Evolutionary conservation across 1,284 basidiomycete genomes (phyloP).

Genomic region (Trametes sp.): DNA sequence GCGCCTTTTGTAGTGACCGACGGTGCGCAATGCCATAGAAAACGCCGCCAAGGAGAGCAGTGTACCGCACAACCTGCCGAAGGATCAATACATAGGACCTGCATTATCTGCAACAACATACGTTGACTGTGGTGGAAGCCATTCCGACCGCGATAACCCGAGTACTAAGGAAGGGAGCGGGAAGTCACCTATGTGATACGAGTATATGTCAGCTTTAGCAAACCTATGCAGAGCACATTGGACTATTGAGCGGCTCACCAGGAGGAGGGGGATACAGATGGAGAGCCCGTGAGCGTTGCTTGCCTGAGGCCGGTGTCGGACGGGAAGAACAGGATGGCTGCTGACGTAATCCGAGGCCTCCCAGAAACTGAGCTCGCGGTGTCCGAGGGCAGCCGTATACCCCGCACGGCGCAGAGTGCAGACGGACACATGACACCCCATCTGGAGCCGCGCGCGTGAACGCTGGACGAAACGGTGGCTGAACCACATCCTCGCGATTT

Average conservation of each 20-base stretch:
- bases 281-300: conserved; percentile 27
- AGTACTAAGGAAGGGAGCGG: conserved; percentile 22
- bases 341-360: conserved; percentile 28
- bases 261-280: conserved; percentile 13
- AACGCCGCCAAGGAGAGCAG: conserved; percentile 89
- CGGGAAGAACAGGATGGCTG: conserved; percentile 33
- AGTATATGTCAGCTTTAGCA: background rate
- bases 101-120: conserved; percentile 25
- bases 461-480: background rate
- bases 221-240: no score
- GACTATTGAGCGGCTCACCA: conserved; percentile 23
- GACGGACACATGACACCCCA: background rate
- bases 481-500: background rate
- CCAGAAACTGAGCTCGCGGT: background rate
- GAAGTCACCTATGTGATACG: conserved; percentile 15
- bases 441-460: background rate
- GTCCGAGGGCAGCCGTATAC: conserved; percentile 16
- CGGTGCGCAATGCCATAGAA: conserved; percentile 94
- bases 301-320: conserved; percentile 21
- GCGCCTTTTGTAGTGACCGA: conserved; percentile 85
- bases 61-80: conserved; percentile 93
- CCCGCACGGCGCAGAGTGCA: background rate
- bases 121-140: conserved; percentile 46
- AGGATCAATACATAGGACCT: background rate
- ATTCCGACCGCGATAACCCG: conserved; percentile 40